Conservation (phyloP, 1,284 basidiomycete genomes). For the Leucoagaricus sp. region DNA sequence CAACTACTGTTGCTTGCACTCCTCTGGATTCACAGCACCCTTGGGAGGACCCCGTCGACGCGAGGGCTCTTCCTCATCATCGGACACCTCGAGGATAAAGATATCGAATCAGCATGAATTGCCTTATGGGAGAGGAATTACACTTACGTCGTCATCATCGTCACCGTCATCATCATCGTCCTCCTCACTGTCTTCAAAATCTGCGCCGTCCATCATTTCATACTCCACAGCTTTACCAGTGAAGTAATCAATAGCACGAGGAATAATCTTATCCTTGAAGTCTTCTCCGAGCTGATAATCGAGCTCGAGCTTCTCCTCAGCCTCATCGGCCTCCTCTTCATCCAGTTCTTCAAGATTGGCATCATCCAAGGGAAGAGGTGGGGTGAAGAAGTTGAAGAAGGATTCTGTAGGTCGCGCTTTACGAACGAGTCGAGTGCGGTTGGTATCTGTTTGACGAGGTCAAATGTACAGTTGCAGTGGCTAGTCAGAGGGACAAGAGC, state of each 20-base stretch:
- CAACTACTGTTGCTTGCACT: slow-evolving; percentile 82
- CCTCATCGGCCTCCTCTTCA: slow-evolving; percentile 83
- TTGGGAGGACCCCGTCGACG: slow-evolving; percentile 60
- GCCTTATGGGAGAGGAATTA: not conserved
- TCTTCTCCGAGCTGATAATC: slow-evolving; percentile 99
- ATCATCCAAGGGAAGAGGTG: slow-evolving; percentile 76
- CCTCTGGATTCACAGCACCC: slow-evolving; percentile 66
- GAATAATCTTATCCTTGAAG: slow-evolving; percentile 96
- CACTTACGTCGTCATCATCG: slow-evolving; percentile 50
- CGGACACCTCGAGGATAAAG: slow-evolving; percentile 55
- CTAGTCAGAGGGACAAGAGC: slow-evolving; percentile 26
- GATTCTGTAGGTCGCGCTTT: slow-evolving; percentile 89
- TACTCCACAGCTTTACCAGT: slow-evolving; percentile 95
- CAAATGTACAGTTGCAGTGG: not conserved
- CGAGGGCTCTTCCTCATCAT: slow-evolving; percentile 57
- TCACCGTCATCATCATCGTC: slow-evolving; percentile 67
- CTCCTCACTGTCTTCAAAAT: slow-evolving; percentile 62
- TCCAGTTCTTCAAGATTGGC: slow-evolving; percentile 76
- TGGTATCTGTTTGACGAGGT: slow-evolving; percentile 71
- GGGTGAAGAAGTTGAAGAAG: slow-evolving; percentile 98
- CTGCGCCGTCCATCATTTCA: slow-evolving; percentile 76
- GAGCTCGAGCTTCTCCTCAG: slow-evolving; percentile 92
- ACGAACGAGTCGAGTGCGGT: slow-evolving; percentile 89
- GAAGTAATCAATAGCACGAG: slow-evolving; percentile 94
- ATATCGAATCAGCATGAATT: not conserved